Evolutionary conservation across 306 rosid species (phyloP).

Genomic region (Pueraria montana): DNA sequence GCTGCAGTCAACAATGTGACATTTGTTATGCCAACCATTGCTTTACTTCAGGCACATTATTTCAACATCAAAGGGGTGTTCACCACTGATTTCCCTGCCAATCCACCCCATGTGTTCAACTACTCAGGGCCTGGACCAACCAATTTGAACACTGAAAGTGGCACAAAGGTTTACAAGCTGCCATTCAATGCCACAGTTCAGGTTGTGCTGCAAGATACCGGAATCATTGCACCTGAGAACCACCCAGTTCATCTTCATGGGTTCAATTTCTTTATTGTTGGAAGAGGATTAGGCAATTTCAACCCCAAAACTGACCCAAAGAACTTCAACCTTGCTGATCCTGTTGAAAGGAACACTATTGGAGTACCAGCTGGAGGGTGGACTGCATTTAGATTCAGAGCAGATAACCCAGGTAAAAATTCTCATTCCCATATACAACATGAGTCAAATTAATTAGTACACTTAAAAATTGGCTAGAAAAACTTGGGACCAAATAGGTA

Average conservation of each 20-base stretch:
- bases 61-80: conserved; percentile 76
- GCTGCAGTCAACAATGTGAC: conserved; percentile 79
- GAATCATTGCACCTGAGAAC: conserved; percentile 74
- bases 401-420: conserved; percentile 90
- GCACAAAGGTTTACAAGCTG: conserved; percentile 74
- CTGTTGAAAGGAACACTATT: conserved; percentile 87
- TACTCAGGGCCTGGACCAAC: conserved; percentile 63
- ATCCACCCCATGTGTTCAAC: conserved; percentile 72
- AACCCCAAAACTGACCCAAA: conserved; percentile 63
- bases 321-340: conserved; percentile 76
- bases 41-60: conserved; percentile 82
- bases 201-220: conserved; percentile 86
- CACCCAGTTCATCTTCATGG: conserved; percentile 94
- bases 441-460: not conserved
- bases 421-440: not conserved
- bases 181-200: conserved; percentile 73
- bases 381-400: conserved; percentile 83
- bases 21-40: conserved; percentile 84
- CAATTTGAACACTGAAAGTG: conserved; percentile 63
- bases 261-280: conserved; percentile 80
- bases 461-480: not conserved
- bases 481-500: not conserved
- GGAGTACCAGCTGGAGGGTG: conserved; percentile 95
- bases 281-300: conserved; percentile 79
- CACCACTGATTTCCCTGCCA: conserved; percentile 81